Base-by-base conservation (phyloP, 257 asterid genomes). In the Verbena officinalis region DNA sequence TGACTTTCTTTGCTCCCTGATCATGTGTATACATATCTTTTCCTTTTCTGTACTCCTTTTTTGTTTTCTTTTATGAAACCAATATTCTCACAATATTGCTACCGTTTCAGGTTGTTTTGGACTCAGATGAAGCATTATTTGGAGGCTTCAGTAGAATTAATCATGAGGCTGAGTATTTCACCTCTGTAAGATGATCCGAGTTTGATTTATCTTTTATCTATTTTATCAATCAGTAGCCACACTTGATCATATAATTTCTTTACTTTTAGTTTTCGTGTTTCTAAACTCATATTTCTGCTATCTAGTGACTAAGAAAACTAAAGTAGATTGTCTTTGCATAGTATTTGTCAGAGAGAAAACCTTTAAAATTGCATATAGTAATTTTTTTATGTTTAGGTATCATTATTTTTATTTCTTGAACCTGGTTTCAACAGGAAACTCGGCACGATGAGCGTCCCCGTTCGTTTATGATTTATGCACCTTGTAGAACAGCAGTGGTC, bases 401-500 rank as follows among this genome's bases (percentile, higher is more conserved):
- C 44, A 30, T 16, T 20, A 58, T 17, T 8, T 42, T 42, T 42
- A 39, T 6, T 24, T 24, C 21, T 7, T 7, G 8, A 15, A 66
- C 51, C 20, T 49, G 51, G 44, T 78, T 39, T 70, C 17, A 62
- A 71, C 89, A 93, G 98, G 97, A 83, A 36, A 86, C 78, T 44
- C 42, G 63, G 84, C 85, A 75, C 21, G 96, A 90, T 64, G 79
- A 77, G 16, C 80, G 99, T 48, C 99, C 97, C 51, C 78, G 84
- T 24, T 93, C 99, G 16, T 83, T 93, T 53, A 46, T 76, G 79
- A 77, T 88, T 31, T 93, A 93, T 27, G 87, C 97, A 55, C 99
- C 97, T 49, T 79, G 86, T 54, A 89, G 97, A 66, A 90, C 99
- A 4, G 99, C 91, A 42, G 95, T 81, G 46, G 96, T 90, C 33